These are phyloP conservation scores for Thuidium tamariscinum DNA, from an alignment of 225 moss, liverwort and hornwort genomes.

Conservation along the genomic window DNA sequence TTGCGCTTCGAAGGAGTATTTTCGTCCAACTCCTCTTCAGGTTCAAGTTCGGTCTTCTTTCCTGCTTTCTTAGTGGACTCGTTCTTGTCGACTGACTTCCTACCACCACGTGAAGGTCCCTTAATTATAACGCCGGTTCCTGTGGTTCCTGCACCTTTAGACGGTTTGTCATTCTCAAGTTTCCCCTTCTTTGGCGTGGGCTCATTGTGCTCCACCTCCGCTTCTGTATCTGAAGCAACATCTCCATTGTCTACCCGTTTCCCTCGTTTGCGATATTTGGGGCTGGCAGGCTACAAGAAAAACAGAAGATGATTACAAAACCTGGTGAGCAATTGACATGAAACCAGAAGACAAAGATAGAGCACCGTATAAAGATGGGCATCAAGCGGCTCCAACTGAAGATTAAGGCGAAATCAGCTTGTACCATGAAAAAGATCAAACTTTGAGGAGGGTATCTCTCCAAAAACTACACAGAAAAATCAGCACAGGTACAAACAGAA, in stretches of 20 bases:
- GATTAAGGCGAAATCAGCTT: neutral
- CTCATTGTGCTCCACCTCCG: constrained; percentile 57
- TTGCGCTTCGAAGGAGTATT: constrained; percentile 62
- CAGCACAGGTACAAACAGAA: neutral
- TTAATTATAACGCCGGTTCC: constrained; percentile 36
- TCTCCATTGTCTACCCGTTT: constrained; percentile 78
- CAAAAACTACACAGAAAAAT: neutral
- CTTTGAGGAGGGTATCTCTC: neutral
- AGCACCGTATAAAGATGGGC: neutral
- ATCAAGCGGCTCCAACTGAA: neutral
- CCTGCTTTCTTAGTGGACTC: constrained; percentile 43
- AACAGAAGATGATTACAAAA: neutral
- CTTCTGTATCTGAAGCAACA: constrained; percentile 59
- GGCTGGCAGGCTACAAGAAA: constrained; percentile 78
- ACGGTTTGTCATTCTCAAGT: constrained; percentile 30
- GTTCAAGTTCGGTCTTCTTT: constrained; percentile 41
- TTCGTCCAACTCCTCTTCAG: constrained; percentile 23
- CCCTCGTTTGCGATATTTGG: constrained; percentile 73
- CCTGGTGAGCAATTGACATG: neutral
- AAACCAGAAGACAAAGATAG: neutral
- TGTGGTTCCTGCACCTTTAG: constrained; percentile 11
- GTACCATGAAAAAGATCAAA: neutral
- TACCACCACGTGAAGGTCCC: constrained; percentile 42
- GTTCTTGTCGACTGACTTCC: constrained; percentile 77
- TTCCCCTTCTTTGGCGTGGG: constrained; percentile 64